Evolutionary conservation across 2,329 filamentous ascomycete genomes (phyloP), one percentile per base, ranked within the genome.

Genomic region (Pestalotiopsis sp.): DNA sequence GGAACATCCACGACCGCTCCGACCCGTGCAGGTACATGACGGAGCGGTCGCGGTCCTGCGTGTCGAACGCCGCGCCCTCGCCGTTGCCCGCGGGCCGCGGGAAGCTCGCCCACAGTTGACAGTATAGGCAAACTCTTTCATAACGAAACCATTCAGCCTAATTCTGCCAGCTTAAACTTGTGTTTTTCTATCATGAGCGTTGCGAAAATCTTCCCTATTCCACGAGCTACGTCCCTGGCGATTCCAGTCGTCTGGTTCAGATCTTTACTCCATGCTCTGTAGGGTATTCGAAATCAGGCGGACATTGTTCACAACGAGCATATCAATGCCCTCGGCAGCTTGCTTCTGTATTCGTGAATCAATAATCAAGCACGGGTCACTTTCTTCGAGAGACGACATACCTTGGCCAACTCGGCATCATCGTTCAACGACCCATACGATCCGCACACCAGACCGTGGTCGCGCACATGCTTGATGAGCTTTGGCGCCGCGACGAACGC

Each of bases 341-440:
- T 69, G 68, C 45, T 57, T 66, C 67, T 68, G 27, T 58, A 20
- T 9, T 38, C 9, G 1, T 39, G n/a, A 9, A 27, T 68, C 17
- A 64, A 52, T 5, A 3, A 45, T 17, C 23, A 31, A 6, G 39
- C 31, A 36, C 7, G 31, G 31, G 31, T 36, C 31, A 36, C 3
- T 45, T n/a, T 13, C 2, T 36, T 11, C 7, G 20, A 39, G 36
- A 3, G 12, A 39, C 9, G 6, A 69, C 49, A 56, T 66, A 66
- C 66, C 62, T 66, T 61, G 13, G 68, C 68, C 23, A 66, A 59
- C 14, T 27, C 62, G 3, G 68, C 66, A 3, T 64, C 49, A 25
- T 70, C 68, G 27, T 70, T 70, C 57, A 70, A 39, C 1, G 66
- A 63, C 4, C 68, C 66, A n/a, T 70, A 70, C 45, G 66, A 68